A percentile compares a stretch with the other conserved stretches of the same genome.
These are phyloP conservation scores for Fimicolochytrium jonesii DNA, from an alignment of 192 early-diverging fungal species.

Conservation along the genomic window DNA sequence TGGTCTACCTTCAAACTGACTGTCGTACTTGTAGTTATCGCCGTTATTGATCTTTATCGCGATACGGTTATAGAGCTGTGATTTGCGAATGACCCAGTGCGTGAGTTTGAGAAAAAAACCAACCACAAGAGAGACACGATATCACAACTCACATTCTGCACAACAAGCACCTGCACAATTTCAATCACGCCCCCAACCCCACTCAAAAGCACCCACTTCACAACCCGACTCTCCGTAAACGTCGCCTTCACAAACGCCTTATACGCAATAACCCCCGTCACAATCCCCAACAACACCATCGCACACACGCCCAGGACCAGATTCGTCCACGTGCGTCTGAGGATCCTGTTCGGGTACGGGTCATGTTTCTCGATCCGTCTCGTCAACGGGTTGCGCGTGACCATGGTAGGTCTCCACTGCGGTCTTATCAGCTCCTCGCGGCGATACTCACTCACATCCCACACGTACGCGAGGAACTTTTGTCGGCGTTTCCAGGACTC, in stretches of 20 bases:
- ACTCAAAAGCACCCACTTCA: not conserved
- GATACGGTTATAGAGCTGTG: not conserved
- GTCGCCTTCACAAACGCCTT: not conserved
- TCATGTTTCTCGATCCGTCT: conserved; percentile 12
- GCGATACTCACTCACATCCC: conserved; percentile 54
- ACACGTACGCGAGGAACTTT: conserved; percentile 43
- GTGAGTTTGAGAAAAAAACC: not conserved
- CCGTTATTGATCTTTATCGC: not conserved
- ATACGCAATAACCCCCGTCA: not conserved
- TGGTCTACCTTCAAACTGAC: conserved; percentile 8
- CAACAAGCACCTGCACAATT: conserved; percentile 12
- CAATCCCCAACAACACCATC: not conserved
- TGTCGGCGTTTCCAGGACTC: conserved; percentile 62
- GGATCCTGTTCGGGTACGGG: conserved; percentile 1
- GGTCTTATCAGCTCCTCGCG: conserved; percentile 51
- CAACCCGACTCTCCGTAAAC: not conserved
- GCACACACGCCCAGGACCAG: conserved; percentile 7
- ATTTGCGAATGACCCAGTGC: not conserved
- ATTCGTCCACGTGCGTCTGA: not conserved
- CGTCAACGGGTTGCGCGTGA: conserved; percentile 8
- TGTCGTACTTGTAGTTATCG: conserved; percentile 9
- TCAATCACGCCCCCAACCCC: not conserved
- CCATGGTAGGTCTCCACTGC: conserved; percentile 44
- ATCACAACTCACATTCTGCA: conserved; percentile 15
- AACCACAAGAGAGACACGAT: not conserved